A percentile compares a stretch with the other conserved stretches of the same genome.
phyloP scores from a whole-genome alignment of 2,329 filamentous ascomycete species.

The Colletotrichum sidae region DNA sequence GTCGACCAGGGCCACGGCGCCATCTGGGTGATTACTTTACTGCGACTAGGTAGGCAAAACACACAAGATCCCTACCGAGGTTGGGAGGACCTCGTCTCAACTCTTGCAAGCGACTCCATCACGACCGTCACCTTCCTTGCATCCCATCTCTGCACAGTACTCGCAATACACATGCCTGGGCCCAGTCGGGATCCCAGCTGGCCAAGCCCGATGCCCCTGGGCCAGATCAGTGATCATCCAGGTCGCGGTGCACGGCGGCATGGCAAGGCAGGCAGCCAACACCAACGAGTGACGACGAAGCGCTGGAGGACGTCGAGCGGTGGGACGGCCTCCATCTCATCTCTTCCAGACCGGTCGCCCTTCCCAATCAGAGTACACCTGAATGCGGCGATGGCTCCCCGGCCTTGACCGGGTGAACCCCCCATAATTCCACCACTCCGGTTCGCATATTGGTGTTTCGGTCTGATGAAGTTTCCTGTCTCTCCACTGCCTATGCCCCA shows the following conservation, averaged over 20 bases:
- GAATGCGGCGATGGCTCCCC: conserved; percentile 17
- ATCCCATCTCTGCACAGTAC: no score
- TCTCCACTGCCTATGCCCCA: conserved; percentile 13
- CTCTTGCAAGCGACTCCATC: conserved; percentile 7
- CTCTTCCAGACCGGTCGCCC: conserved; percentile 25
- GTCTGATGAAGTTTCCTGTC: conserved; percentile 23
- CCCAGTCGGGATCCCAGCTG: conserved; percentile 11
- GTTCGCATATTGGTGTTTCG: conserved; percentile 35
- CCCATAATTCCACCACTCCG: conserved; percentile 25
- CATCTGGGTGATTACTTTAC: no score
- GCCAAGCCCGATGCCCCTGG: conserved; percentile 1
- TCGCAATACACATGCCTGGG: no score
- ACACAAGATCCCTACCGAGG: no score
- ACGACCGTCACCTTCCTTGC: conserved; percentile 26
- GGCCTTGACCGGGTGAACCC: conserved; percentile 27
- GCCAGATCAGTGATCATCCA: conserved; percentile 19
- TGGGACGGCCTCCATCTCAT: conserved; percentile 21
- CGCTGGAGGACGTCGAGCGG: not conserved
- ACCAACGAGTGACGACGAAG: not conserved
- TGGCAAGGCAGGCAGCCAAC: conserved; percentile 6
- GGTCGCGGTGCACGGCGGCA: not conserved
- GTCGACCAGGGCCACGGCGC: no score
- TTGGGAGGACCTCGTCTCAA: no score
- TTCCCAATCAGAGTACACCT: conserved; percentile 32
- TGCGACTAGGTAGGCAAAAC: no score